phyloP scores from a whole-genome alignment of 257 asterid genomes.

The Solanum sejunctum region DNA sequence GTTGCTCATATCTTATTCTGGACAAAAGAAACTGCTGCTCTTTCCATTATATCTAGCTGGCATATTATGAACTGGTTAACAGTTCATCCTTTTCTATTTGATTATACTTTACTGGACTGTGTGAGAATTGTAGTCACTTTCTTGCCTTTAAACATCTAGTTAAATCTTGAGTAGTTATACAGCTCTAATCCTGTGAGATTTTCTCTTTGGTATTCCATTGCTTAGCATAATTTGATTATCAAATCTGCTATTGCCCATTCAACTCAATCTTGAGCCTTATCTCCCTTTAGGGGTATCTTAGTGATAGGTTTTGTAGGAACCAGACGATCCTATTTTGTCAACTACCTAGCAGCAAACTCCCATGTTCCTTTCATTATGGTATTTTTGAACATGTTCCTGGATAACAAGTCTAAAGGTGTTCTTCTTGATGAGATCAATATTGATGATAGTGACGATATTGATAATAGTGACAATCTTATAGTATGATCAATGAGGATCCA shows the following conservation, averaged over 20 bases:
- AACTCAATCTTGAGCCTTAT: not conserved
- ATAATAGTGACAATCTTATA: no score
- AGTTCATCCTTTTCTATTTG: not conserved
- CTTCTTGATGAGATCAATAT: no score
- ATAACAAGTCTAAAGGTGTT: no score
- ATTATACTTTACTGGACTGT: not conserved
- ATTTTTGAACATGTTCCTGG: no score
- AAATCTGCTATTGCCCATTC: not conserved
- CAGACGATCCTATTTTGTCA: no score
- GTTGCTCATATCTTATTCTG: not conserved
- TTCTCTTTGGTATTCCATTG: not conserved
- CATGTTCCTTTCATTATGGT: no score
- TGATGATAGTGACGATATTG: no score
- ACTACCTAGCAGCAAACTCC: no score
- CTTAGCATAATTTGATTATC: not conserved
- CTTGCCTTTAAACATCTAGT: not conserved
- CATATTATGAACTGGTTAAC: not conserved
- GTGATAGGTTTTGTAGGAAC: no score
- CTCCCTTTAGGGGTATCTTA: no score
- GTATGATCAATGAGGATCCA: not conserved
- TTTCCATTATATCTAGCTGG: not conserved
- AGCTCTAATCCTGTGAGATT: not conserved
- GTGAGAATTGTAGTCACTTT: not conserved
- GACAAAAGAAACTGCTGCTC: not conserved
- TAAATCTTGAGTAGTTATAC: not conserved